These are phyloP conservation scores for Nicotiana otophora DNA, from an alignment of 257 asterid genomes.

Conservation along the genomic window DNA sequence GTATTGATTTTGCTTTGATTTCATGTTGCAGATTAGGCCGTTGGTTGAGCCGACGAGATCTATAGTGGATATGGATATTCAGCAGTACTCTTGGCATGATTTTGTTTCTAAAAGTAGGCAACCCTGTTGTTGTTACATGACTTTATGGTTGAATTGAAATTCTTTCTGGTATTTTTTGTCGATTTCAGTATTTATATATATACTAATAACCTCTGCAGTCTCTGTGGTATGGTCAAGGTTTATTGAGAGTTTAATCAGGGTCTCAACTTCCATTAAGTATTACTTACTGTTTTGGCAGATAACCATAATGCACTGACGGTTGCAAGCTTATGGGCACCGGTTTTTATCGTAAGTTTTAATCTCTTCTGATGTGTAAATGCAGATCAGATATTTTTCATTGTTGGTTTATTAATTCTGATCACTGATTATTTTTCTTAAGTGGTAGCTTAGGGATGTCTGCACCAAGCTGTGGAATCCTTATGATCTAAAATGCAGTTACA, in stretches of 20 bases:
- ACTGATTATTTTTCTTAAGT: background rate
- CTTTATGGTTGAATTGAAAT: background rate
- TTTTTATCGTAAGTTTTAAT: slow-evolving; percentile 61
- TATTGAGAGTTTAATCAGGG: background rate
- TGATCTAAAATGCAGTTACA: background rate
- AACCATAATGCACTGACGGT: slow-evolving; percentile 81
- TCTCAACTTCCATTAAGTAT: slow-evolving; percentile 1
- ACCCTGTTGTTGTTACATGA: background rate
- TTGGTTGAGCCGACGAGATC: slow-evolving; percentile 64
- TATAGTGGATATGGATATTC: slow-evolving; percentile 38
- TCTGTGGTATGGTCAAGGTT: slow-evolving; percentile 1
- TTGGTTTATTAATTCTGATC: background rate
- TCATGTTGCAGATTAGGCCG: slow-evolving; percentile 66
- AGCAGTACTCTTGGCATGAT: slow-evolving; percentile 84
- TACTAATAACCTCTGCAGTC: background rate
- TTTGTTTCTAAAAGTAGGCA: slow-evolving; percentile 67
- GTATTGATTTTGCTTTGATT: slow-evolving; percentile 12
- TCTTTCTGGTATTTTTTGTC: background rate
- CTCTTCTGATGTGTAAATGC: slow-evolving; percentile 5
- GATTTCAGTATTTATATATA: background rate
- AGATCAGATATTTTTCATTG: background rate
- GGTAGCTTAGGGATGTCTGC: background rate
- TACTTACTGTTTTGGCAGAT: slow-evolving; percentile 42
- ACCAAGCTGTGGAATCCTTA: background rate
- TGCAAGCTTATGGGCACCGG: slow-evolving; percentile 92